Base-by-base conservation (phyloP, 495 filamentous ascomycete genomes). In the Rostrohypoxylon terebratum region DNA sequence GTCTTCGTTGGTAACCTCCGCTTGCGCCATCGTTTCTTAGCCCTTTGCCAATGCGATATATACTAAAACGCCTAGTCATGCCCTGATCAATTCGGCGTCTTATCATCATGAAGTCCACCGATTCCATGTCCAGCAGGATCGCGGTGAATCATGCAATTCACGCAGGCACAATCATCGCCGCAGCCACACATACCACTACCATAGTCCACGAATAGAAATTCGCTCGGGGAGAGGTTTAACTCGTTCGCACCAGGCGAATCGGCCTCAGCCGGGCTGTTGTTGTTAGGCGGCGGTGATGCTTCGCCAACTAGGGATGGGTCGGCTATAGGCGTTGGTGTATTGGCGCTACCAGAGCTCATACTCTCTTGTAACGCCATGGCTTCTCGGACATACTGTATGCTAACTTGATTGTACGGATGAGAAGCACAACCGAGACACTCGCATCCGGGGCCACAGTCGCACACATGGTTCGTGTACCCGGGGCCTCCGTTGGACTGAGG, bases 401-500 rank as follows among this genome's bases (percentile, higher is more conserved):
- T 92, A n/a, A 87, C 85, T 20, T 86, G 80, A 74, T 94, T 94
- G 76, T 88, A 93, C 4, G 91, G 92, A 74, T 94, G 92, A 40
- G 85, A 83, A 21, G 87, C 78, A 73, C 92, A 94, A 20, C 88
- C 90, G 23, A 92, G 72, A 71, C 92, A 94, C 64, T 90, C 81
- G 71, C 92, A 94, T 0, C 82, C 82, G 54, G 90, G 82, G 68
- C 93, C 88, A 76, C 93, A 90, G 72, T 80, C 74, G 78, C 92
- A 90, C 55, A 87, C 79, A 66, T 91, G 83, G 31, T 76, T 79
- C 7, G 76, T 76, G 40, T 78, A 76, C 34, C 18, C 38, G 2
- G 42, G 34, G 16, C 44, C 34, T n/a, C 65, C 51, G 36, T 63
- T 63, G 42, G 62, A 40, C 28, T 62, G 59, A 51, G 64, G 69